Evolutionary conservation across 164 flowering plant species (phyloP), one percentile per base, ranked within the genome.

Genomic region (Liquidambar formosana): DNA sequence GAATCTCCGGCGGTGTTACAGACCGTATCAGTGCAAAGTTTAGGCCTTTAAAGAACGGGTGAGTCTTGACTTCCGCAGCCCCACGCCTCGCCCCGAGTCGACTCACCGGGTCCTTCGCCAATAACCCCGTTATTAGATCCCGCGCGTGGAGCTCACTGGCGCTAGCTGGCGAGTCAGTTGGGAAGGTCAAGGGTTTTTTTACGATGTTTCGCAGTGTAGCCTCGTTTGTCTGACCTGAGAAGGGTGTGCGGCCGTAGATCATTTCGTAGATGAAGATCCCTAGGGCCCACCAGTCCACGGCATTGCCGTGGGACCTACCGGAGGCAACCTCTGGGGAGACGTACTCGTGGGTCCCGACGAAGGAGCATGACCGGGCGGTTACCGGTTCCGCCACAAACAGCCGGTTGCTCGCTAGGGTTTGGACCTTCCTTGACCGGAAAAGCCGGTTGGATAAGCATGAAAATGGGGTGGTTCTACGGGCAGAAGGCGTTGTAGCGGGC

Each of bases 281-380:
- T 0, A 90, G 67, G 47, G 98, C 88, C 98, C 97, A 94, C 98
- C 98, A 94, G 71, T 94, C 98, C 4, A 94, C 97, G 10, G 94
- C 92, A 67, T 80, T 94, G 2, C 97, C 96, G 78, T 94, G 98
- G 62, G 86, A 76, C 60, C 81, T 60, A 0, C 97, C 97, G 27
- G 89, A 67, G 0, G 93, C 94, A 0, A 94, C 93, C 67, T 94
- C 97, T 16, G 98, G 97, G 0, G 98, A 75, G 26, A 94, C 88
- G 82, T 94, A 94, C 77, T 94, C 98, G 83, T 94, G 97, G 56
- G 98, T 94, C 58, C 98, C 97, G 10, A 94, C 97, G 72, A 91
- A 94, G 5, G 97, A 91, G 68, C 85, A 72, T 0, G 97, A 94
- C 64, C 92, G 75, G 53, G 97, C 97, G 3, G 79, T 23, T 1